Evolutionary conservation across 148 eudicot genomes (phyloP), one percentile per base, ranked within the genome.

Genomic region (Rheum nobile): DNA sequence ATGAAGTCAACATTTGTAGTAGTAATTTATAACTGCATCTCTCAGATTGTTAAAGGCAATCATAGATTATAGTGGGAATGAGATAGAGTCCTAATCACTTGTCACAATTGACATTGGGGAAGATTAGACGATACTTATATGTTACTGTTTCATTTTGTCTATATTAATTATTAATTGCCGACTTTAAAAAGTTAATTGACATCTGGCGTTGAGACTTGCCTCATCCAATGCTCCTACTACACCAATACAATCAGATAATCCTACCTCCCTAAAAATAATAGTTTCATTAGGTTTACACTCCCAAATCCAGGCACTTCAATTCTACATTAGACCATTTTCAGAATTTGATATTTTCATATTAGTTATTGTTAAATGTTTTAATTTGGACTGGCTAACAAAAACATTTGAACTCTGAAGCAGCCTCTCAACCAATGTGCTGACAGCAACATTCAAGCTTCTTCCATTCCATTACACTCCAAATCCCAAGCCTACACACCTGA

Each of bases 381-480:
- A 46, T 46, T 9, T 13, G 16, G 4, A 16, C 57, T 21, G 7
- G 57, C 6, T 19, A 19, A 21, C n/a, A 9, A 4, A 50, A 50
- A 17, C 34, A 59, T 59, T 59, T 12, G 3, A 8, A 59, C 32
- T 59, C 28, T 59, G 26, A 26, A 59, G 34, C 67, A 59, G 67
- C 67, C 67, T 59, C 67, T 35, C 67, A 59, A n/a, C n/a, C n/a
- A n/a, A n/a, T 28, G 67, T 59, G 67, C 67, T 59, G 67, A 59
- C 19, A 59, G 67, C 67, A 59, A 28, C 67, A 28, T 59, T 59
- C 34, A 59, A 41, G 14, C 35, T 59, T 50, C 57, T n/a, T 6
- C 34, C 34, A 28, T 59, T 11, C 34, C 34, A 28, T 28, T 59
- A 26, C n/a, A 48, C 34, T 14, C 34, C 34, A 10, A 54, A 22